A percentile compares a stretch with the other conserved stretches of the same genome.
Evolutionary conservation across 257 asterid genomes (phyloP).

Genomic region (Solanum rostratum): DNA sequence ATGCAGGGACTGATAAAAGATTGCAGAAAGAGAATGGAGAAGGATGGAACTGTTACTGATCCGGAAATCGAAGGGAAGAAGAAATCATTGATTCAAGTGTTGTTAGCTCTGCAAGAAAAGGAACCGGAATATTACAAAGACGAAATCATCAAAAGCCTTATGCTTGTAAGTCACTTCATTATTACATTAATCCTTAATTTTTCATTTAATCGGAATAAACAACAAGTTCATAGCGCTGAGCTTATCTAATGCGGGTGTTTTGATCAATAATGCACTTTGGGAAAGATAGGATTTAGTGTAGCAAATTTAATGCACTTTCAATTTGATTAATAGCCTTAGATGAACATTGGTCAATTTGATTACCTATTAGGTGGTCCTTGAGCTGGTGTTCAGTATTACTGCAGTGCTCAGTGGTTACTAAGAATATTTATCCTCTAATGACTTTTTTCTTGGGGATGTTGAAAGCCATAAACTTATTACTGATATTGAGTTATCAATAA

Average conservation of each 20-base stretch:
- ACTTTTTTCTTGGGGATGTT: too few relatives aligned
- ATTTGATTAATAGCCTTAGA: not conserved
- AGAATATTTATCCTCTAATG: not conserved
- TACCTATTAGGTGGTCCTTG: not conserved
- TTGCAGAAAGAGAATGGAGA: conserved; percentile 14
- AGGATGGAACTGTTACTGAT: not conserved
- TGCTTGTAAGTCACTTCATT: conserved; percentile 21
- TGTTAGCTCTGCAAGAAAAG: conserved; percentile 30
- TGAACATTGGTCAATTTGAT: not conserved
- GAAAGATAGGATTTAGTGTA: not conserved
- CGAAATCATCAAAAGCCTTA: conserved; percentile 21
- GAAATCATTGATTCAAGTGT: conserved; percentile 33
- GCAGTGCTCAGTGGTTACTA: not conserved
- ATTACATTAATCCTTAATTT: not conserved
- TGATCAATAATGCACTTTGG: too few relatives aligned
- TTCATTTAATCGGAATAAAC: too few relatives aligned
- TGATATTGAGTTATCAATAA: too few relatives aligned
- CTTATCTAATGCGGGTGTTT: too few relatives aligned
- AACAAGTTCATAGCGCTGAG: too few relatives aligned
- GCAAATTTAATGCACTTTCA: not conserved
- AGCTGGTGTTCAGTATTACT: not conserved
- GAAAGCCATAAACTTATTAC: too few relatives aligned
- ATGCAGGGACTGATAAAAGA: conserved; percentile 40
- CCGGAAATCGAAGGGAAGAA: conserved; percentile 7
- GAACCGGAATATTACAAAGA: conserved; percentile 47